A percentile compares a stretch with the other conserved stretches of the same genome.
phyloP scores from a whole-genome alignment of 176 grass and related monocot species.

The Oryza coarctata region DNA sequence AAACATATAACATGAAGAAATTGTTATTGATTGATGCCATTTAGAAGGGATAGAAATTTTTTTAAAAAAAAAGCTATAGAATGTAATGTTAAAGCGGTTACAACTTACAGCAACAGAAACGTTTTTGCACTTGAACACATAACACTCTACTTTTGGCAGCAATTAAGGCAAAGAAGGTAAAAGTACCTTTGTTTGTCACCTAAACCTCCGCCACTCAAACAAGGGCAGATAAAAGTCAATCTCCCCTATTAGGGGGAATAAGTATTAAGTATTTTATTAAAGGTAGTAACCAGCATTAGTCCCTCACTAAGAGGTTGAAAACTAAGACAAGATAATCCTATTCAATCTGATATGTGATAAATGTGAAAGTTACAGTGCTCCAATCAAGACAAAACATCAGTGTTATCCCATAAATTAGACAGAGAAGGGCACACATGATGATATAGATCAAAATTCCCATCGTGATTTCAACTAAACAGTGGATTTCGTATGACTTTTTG shows the following conservation, averaged over 20 bases:
- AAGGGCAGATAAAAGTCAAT: background rate
- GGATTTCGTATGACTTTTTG: background rate
- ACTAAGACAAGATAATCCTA: constrained; percentile 3
- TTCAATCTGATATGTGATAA: constrained; percentile 4
- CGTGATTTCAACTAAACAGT: constrained; percentile 25
- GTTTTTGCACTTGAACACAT: background rate
- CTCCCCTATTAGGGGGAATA: background rate
- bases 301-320: background rate
- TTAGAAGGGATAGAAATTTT: background rate
- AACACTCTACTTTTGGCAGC: constrained; percentile 21
- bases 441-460: constrained; percentile 12
- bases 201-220: constrained; percentile 20
- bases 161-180: constrained; percentile 17
- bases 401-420: constrained; percentile 22
- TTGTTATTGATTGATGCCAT: background rate
- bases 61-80: background rate
- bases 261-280: background rate
- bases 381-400: background rate
- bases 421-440: constrained; percentile 16
- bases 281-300: constrained; percentile 15
- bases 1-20: background rate
- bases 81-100: constrained; percentile 23
- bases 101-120: constrained; percentile 1
- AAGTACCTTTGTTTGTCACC: constrained; percentile 14
- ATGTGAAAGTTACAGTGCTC: background rate